phyloP scores from a whole-genome alignment of 176 grass and related monocot genomes.

The Themeda triandra region DNA sequence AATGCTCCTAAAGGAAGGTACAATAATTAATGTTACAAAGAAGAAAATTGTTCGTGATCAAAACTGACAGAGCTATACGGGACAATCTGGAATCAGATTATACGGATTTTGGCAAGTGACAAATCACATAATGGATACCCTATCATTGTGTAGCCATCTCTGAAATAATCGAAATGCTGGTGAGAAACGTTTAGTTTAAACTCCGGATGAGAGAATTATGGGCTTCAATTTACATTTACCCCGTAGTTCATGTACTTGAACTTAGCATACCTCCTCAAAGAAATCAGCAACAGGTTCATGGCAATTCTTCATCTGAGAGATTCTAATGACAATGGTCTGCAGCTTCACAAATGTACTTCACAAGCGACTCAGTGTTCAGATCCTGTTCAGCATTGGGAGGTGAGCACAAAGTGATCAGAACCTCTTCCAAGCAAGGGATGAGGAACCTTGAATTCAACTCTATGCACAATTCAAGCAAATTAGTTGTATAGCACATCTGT shows the following conservation, averaged over 20 bases:
- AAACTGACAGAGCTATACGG: background rate
- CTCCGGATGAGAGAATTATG: background rate
- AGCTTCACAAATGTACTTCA: conserved; percentile 56
- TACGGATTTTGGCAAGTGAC: no score
- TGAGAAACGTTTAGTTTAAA: background rate
- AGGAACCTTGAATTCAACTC: conserved; percentile 76
- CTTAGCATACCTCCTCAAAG: conserved; percentile 93
- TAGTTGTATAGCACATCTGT: background rate
- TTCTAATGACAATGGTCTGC: conserved; percentile 66
- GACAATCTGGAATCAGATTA: background rate
- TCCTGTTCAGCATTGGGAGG: no score
- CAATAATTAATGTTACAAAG: background rate
- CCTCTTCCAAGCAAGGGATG: conserved; percentile 72
- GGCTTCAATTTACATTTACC: conserved; percentile 54
- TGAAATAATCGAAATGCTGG: background rate
- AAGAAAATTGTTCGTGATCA: background rate
- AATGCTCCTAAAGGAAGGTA: background rate
- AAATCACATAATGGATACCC: background rate
- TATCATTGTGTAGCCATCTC: background rate
- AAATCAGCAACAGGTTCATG: conserved; percentile 88
- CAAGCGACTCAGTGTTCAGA: background rate
- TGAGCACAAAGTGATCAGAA: conserved; percentile 47
- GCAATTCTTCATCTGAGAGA: conserved; percentile 97
- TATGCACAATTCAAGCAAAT: conserved; percentile 23
- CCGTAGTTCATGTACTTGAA: conserved; percentile 67